A percentile compares a stretch with the other conserved stretches of the same genome.
phyloP scores from a whole-genome alignment of 2,329 filamentous ascomycete genomes.

The Periglandula ipomoeae region DNA sequence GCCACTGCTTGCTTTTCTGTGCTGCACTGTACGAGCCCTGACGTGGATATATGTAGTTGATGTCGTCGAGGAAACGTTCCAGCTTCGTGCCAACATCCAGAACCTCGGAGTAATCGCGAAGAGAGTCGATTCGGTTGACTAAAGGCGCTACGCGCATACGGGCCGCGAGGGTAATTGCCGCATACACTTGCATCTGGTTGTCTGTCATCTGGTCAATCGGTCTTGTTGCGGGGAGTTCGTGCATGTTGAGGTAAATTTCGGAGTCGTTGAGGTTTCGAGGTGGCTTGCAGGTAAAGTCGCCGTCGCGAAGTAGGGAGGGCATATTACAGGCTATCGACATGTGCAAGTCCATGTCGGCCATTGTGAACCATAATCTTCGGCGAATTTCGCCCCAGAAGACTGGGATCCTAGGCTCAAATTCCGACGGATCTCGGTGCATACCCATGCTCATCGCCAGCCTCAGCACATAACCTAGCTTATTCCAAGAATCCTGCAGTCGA shows the following conservation, averaged over 20 bases:
- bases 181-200: constrained; percentile 45
- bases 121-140: constrained; percentile 40
- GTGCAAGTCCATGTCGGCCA: constrained; percentile 48
- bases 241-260: constrained; percentile 39
- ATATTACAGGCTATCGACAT: constrained; percentile 43
- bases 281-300: constrained; percentile 43
- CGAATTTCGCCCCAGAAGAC: constrained; percentile 44
- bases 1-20: constrained; percentile 41
- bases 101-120: constrained; percentile 44
- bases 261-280: constrained; percentile 45
- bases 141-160: constrained; percentile 42
- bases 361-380: constrained; percentile 46
- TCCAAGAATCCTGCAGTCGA: constrained; percentile 42
- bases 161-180: constrained; percentile 38
- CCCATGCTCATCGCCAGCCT: constrained; percentile 53
- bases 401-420: constrained; percentile 39
- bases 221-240: constrained; percentile 36
- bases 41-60: constrained; percentile 42
- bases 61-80: constrained; percentile 44
- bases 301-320: constrained; percentile 41
- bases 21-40: constrained; percentile 31
- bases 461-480: constrained; percentile 44
- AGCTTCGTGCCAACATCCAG: constrained; percentile 44
- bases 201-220: constrained; percentile 44
- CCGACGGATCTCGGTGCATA: constrained; percentile 46